These are phyloP conservation scores for Agrocybe chaxingu DNA, from an alignment of 768 basidiomycete species.

Conservation along the genomic window DNA sequence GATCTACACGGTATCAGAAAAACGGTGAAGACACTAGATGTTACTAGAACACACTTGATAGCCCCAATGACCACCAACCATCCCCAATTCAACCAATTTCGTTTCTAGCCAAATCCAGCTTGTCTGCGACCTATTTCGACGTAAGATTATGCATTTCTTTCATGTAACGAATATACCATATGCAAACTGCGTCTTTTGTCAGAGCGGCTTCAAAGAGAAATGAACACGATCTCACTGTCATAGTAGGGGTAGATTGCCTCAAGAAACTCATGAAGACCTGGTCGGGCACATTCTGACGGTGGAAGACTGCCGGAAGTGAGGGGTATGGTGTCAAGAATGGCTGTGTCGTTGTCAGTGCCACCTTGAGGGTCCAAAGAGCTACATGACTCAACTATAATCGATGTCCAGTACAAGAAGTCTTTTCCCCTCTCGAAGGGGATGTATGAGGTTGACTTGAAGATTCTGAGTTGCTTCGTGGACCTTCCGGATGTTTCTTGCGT, in stretches of 20 bases:
- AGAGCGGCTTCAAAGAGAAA: neutral
- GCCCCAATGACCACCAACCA: conserved; percentile 66
- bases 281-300: conserved; percentile 78
- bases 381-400: conserved; percentile 66
- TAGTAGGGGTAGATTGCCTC: conserved; percentile 78
- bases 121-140: conserved; percentile 64
- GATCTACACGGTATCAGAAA: conserved; percentile 36
- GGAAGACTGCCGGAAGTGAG: conserved; percentile 79
- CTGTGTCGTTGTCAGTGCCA: conserved; percentile 31
- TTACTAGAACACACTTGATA: conserved; percentile 54
- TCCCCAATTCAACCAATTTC: conserved; percentile 82
- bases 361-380: neutral
- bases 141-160: neutral
- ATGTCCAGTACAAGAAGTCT: conserved; percentile 83
- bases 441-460: conserved; percentile 67
- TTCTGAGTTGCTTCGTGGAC: conserved; percentile 69
- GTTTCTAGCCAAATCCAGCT: conserved; percentile 89
- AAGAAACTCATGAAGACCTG: conserved; percentile 80
- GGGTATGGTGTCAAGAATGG: conserved; percentile 83
- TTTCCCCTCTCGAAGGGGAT: conserved; percentile 73
- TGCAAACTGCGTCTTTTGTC: conserved; percentile 49
- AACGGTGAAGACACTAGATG: neutral
- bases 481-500: conserved; percentile 80
- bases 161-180: conserved; percentile 54
- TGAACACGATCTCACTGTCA: conserved; percentile 47